Conservation (phyloP, 208 protist species). For the Leishmania turanica region DNA sequence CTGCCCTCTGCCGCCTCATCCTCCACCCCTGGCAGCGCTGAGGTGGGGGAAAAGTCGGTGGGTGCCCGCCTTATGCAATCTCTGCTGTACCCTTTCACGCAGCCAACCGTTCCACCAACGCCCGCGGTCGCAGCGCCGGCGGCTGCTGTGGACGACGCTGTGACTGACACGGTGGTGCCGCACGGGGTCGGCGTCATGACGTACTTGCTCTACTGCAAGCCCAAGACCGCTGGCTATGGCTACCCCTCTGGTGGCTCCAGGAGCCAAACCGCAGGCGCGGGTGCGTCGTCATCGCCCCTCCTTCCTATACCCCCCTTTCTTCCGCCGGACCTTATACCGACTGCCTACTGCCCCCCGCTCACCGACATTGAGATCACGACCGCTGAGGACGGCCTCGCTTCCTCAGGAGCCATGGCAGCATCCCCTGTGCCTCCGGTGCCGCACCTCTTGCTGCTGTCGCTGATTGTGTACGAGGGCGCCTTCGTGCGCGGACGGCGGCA, state of each 20-base stretch:
- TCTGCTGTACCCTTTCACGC: slow-evolving; percentile 29
- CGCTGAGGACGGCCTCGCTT: not conserved
- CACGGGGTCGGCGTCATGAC: slow-evolving; percentile 37
- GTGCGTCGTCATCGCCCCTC: not conserved
- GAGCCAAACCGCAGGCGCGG: not conserved
- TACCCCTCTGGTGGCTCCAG: not conserved
- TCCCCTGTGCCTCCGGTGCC: not conserved
- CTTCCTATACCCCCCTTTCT: slow-evolving; percentile 12
- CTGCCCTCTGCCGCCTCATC: not conserved
- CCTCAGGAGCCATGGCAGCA: not conserved
- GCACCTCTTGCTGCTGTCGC: slow-evolving; percentile 22
- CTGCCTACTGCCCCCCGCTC: slow-evolving; percentile 16
- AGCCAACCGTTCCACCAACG: not conserved
- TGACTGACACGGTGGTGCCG: slow-evolving; percentile 2
- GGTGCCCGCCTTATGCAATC: slow-evolving; percentile 28
- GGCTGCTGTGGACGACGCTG: not conserved
- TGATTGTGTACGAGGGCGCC: slow-evolving; percentile 46
- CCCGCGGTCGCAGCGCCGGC: not conserved
- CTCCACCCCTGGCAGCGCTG: not conserved
- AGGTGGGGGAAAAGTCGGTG: slow-evolving; percentile 16
- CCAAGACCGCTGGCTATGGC: slow-evolving; percentile 12
- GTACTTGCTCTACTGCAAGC: slow-evolving; percentile 35
- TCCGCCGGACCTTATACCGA: slow-evolving; percentile 19
- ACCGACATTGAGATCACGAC: slow-evolving; percentile 4
- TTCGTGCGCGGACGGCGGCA: slow-evolving; percentile 47